Conservation (phyloP, 2,329 filamentous ascomycete species). For the Rhytidhysteron rufulum region DNA sequence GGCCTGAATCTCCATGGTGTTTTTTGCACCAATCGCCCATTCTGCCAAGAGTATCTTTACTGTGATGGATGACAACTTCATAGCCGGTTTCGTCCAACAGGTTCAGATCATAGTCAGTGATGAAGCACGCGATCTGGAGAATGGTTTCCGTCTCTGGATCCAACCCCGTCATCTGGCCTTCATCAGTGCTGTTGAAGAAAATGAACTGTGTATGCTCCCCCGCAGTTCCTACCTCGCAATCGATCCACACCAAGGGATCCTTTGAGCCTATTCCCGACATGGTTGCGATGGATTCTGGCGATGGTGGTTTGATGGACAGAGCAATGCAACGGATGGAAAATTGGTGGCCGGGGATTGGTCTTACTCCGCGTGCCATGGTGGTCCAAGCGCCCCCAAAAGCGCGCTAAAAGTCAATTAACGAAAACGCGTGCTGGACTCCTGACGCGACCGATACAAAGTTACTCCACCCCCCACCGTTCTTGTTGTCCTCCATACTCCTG, state of each 20-base stretch:
- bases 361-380: too few relatives aligned
- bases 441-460: too few relatives aligned
- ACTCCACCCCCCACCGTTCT: slow-evolving; percentile 3
- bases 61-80: slow-evolving; percentile 74
- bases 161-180: slow-evolving; percentile 88
- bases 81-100: slow-evolving; percentile 74
- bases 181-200: too few relatives aligned
- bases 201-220: too few relatives aligned
- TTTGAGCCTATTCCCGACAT: slow-evolving; percentile 45
- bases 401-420: too few relatives aligned
- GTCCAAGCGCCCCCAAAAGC: too few relatives aligned
- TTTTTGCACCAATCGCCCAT: slow-evolving; percentile 90
- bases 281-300: neutral
- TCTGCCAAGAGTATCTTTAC: slow-evolving; percentile 62
- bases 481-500: neutral
- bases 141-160: slow-evolving; percentile 76
- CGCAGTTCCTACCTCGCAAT: slow-evolving; percentile 71
- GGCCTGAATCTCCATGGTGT: slow-evolving; percentile 76
- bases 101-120: slow-evolving; percentile 77
- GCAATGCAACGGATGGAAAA: too few relatives aligned
- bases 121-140: slow-evolving; percentile 86
- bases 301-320: too few relatives aligned
- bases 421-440: too few relatives aligned
- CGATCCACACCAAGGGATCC: slow-evolving; percentile 80
- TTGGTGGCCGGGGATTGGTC: too few relatives aligned